A percentile compares a stretch with the other conserved stretches of the same genome.
These are phyloP conservation scores for Ophiostoma novo-ulmi DNA, from an alignment of 2,329 filamentous ascomycete genomes.

Conservation along the genomic window DNA sequence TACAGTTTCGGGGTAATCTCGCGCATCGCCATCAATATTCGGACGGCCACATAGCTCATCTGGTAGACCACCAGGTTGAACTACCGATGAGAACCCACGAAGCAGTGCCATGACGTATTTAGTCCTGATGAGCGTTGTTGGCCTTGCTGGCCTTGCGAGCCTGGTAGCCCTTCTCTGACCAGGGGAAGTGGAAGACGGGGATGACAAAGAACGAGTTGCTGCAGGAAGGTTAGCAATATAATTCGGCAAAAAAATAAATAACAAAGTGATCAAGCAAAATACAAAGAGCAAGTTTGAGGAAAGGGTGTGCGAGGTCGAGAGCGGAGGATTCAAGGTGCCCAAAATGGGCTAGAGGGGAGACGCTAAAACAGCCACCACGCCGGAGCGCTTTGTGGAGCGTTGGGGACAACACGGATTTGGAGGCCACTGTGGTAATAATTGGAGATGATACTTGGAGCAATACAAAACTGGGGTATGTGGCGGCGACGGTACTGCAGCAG, in stretches of 20 bases:
- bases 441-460: constrained; percentile 12
- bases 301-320: not conserved
- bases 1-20: not conserved
- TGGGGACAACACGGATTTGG: constrained; percentile 1
- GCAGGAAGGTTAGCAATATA: constrained; percentile 20
- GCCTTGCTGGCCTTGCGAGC: constrained; percentile 38
- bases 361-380: not conserved
- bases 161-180: constrained; percentile 73
- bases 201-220: constrained; percentile 87
- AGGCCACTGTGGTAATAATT: not conserved
- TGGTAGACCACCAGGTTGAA: not conserved
- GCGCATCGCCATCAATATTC: not conserved
- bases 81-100: not conserved
- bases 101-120: not conserved
- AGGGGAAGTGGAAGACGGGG: constrained; percentile 90
- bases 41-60: not conserved
- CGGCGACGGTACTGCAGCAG: not conserved
- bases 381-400: not conserved
- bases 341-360: not conserved
- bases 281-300: not conserved
- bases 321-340: not conserved
- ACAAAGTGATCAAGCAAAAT: not conserved
- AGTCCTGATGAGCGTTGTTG: constrained; percentile 37
- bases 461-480: not conserved
- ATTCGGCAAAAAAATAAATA: not conserved